A percentile compares a stretch with the other conserved stretches of the same genome.
Conservation (phyloP, 2,329 filamentous ascomycete genomes). For the Dothidotthia symphoricarpi region DNA sequence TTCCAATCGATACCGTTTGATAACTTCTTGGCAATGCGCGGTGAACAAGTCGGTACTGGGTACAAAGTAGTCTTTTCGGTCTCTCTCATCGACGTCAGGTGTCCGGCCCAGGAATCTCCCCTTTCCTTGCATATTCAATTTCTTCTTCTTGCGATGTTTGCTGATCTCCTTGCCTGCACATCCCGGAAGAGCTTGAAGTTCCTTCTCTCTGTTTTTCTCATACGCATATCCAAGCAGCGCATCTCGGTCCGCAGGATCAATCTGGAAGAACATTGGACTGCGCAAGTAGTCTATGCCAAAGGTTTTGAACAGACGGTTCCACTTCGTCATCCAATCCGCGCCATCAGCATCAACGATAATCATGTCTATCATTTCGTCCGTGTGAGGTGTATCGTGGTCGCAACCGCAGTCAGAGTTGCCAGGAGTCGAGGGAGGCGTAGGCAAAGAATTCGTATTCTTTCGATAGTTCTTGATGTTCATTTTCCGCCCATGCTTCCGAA, state of each 20-base stretch:
- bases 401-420: slow-evolving; percentile 19
- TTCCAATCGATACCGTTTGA: slow-evolving; percentile 50
- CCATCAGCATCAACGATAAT: slow-evolving; percentile 67
- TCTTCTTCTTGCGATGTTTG: slow-evolving; percentile 73
- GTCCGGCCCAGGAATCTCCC: slow-evolving; percentile 42
- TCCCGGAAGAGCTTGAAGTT: slow-evolving; percentile 68
- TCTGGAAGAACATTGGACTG: slow-evolving; percentile 81
- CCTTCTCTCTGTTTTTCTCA: slow-evolving; percentile 57
- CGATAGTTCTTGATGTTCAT: slow-evolving; percentile 58
- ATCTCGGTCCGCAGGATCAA: slow-evolving; percentile 73
- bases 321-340: slow-evolving; percentile 65
- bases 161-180: slow-evolving; percentile 78
- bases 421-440: slow-evolving; percentile 26
- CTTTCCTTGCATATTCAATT: slow-evolving; percentile 44
- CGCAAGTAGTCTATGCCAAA: slow-evolving; percentile 70
- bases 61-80: slow-evolving; percentile 49
- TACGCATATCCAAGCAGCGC: slow-evolving; percentile 69
- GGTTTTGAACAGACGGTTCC: slow-evolving; percentile 67
- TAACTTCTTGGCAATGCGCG: slow-evolving; percentile 43
- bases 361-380: slow-evolving; percentile 22
- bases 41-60: slow-evolving; percentile 44
- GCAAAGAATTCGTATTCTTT: slow-evolving; percentile 39
- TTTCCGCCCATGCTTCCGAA: slow-evolving; percentile 61
- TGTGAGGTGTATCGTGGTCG: slow-evolving; percentile 3
- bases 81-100: slow-evolving; percentile 46